Conservation (phyloP, 306 rosid species). For the Carpinus viminea region DNA sequence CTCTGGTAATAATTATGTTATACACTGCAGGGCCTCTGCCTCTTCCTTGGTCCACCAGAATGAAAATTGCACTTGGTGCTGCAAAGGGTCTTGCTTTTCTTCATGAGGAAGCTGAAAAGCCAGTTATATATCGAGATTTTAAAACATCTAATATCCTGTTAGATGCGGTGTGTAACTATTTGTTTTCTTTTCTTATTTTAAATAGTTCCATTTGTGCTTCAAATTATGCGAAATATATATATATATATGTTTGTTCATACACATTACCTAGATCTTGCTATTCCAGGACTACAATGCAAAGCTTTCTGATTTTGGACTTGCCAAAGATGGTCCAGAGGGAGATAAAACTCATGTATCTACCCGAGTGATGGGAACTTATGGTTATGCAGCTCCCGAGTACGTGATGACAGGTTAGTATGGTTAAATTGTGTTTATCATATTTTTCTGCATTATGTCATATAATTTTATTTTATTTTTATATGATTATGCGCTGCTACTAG, state of each 20-base stretch:
- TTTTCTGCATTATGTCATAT: neutral
- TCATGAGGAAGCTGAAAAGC: conserved; percentile 58
- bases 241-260: conserved; percentile 3
- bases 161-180: conserved; percentile 39
- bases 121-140: conserved; percentile 61
- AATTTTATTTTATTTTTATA: neutral
- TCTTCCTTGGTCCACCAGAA: conserved; percentile 60
- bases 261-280: conserved; percentile 10
- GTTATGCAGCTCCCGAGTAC: conserved; percentile 75
- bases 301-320: conserved; percentile 73
- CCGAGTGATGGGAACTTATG: conserved; percentile 61
- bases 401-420: conserved; percentile 59
- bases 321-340: conserved; percentile 61
- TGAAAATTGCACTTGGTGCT: conserved; percentile 60
- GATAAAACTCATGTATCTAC: conserved; percentile 63
- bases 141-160: conserved; percentile 63
- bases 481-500: neutral
- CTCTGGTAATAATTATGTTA: conserved; percentile 3
- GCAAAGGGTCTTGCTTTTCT: conserved; percentile 71
- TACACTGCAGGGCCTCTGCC: conserved; percentile 25
- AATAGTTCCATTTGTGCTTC: neutral
- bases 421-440: neutral
- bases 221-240: neutral
- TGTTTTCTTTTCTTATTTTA: neutral
- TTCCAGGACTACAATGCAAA: conserved; percentile 61